phyloP scores from a whole-genome alignment of 805 yeast genomes.

The Pichia nanzhaoensis region DNA sequence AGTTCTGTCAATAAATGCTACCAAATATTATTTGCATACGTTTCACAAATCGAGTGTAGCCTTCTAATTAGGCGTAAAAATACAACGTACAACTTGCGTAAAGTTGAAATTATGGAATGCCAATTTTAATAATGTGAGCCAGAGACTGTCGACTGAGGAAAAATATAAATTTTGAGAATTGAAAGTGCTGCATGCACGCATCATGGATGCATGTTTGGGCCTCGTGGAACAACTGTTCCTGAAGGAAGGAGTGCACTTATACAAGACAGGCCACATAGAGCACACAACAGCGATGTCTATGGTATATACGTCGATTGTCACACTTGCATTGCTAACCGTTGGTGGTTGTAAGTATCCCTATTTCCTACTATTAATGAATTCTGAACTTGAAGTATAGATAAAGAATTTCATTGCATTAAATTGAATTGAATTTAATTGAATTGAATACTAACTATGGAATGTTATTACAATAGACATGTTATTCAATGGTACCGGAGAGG shows the following conservation, averaged over 20 bases:
- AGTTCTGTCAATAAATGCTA: too few relatives aligned
- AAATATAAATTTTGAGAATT: background rate
- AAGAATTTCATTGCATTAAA: background rate
- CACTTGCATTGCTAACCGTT: constrained; percentile 10
- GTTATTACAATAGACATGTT: constrained; percentile 39
- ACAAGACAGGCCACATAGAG: background rate
- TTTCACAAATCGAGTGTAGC: too few relatives aligned
- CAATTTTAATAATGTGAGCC: too few relatives aligned
- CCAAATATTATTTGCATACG: too few relatives aligned
- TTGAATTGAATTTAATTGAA: background rate
- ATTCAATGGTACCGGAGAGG: constrained; percentile 88
- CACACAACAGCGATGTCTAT: constrained; percentile 6
- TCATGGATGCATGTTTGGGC: too few relatives aligned
- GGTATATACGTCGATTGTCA: constrained; percentile 11
- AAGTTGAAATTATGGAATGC: too few relatives aligned
- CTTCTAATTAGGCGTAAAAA: too few relatives aligned
- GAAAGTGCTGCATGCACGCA: background rate
- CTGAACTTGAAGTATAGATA: background rate
- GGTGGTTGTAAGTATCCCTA: constrained; percentile 12
- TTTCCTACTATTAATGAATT: background rate
- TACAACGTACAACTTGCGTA: too few relatives aligned
- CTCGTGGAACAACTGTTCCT: too few relatives aligned
- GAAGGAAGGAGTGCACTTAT: too few relatives aligned
- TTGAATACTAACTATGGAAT: constrained; percentile 2
- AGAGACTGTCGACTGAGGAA: background rate